A percentile compares a stretch with the other conserved stretches of the same genome.
Evolutionary conservation across 2,329 filamentous ascomycete species (phyloP).

Genomic region (Lachnellula suecica): DNA sequence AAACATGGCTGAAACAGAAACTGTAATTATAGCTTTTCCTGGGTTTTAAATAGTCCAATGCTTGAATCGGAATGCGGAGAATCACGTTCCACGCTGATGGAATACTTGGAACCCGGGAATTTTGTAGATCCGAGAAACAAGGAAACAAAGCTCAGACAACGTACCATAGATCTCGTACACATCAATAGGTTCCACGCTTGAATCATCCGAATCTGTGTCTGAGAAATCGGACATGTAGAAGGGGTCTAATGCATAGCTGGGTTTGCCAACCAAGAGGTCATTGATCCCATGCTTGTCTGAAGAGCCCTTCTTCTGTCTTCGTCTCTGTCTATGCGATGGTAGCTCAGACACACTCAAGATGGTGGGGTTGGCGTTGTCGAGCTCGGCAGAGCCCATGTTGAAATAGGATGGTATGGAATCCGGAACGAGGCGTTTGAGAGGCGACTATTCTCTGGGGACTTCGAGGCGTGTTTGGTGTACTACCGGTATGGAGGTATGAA

Average conservation of each 20-base stretch:
- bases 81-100: background rate
- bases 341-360: slow-evolving; percentile 87
- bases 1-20: slow-evolving; percentile 5
- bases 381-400: slow-evolving; percentile 20
- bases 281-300: slow-evolving; percentile 24
- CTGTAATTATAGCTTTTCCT: background rate
- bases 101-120: background rate
- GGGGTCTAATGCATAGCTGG: slow-evolving; percentile 33
- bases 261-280: slow-evolving; percentile 28
- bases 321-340: slow-evolving; percentile 69
- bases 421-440: too few species aligned
- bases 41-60: background rate
- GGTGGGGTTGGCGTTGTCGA: slow-evolving; percentile 86
- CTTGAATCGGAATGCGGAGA: background rate
- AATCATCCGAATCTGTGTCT: slow-evolving; percentile 47
- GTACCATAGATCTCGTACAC: slow-evolving; percentile 95
- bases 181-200: slow-evolving; percentile 79
- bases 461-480: background rate
- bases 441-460: too few species aligned
- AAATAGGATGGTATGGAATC: background rate
- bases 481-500: background rate
- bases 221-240: slow-evolving; percentile 34
- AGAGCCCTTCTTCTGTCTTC: slow-evolving; percentile 45
- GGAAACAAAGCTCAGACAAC: slow-evolving; percentile 6
- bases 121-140: background rate